These are phyloP conservation scores for Sarocladium brachiariae DNA, from an alignment of 2,329 filamentous ascomycete genomes.

Conservation along the genomic window DNA sequence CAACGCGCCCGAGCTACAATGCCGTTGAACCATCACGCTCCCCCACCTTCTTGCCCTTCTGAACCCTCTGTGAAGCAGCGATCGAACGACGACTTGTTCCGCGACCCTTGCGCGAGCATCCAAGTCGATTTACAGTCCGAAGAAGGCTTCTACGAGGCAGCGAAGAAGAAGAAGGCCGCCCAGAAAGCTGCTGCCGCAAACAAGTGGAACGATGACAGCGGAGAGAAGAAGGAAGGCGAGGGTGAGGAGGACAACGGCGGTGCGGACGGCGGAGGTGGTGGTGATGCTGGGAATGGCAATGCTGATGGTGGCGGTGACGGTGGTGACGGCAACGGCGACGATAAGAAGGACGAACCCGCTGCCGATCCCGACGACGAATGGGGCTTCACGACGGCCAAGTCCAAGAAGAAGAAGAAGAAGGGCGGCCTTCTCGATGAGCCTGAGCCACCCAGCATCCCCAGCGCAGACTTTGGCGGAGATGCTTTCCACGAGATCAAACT, in stretches of 20 bases:
- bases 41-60: background rate
- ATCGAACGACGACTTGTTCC: constrained; percentile 29
- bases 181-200: constrained; percentile 14
- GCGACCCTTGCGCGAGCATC: constrained; percentile 36
- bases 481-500: constrained; percentile 63
- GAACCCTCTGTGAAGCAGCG: background rate
- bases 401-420: constrained; percentile 36
- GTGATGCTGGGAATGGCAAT: constrained; percentile 14
- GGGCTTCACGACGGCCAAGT: constrained; percentile 20
- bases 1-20: background rate
- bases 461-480: constrained; percentile 37
- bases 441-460: constrained; percentile 21
- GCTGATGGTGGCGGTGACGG: constrained; percentile 16
- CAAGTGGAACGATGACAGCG: constrained; percentile 14
- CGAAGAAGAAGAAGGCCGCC: constrained; percentile 50
- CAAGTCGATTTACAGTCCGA: constrained; percentile 52
- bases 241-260: constrained; percentile 14
- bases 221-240: constrained; percentile 22
- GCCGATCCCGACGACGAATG: constrained; percentile 30
- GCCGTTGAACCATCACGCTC: background rate
- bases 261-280: constrained; percentile 13
- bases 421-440: constrained; percentile 15
- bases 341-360: constrained; percentile 26
- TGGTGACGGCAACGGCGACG: constrained; percentile 28
- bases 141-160: constrained; percentile 47